A percentile compares a stretch with the other conserved stretches of the same genome.
These are phyloP conservation scores for Pseudogymnoascus sp. DNA, from an alignment of 2,329 filamentous ascomycete species.

Conservation along the genomic window DNA sequence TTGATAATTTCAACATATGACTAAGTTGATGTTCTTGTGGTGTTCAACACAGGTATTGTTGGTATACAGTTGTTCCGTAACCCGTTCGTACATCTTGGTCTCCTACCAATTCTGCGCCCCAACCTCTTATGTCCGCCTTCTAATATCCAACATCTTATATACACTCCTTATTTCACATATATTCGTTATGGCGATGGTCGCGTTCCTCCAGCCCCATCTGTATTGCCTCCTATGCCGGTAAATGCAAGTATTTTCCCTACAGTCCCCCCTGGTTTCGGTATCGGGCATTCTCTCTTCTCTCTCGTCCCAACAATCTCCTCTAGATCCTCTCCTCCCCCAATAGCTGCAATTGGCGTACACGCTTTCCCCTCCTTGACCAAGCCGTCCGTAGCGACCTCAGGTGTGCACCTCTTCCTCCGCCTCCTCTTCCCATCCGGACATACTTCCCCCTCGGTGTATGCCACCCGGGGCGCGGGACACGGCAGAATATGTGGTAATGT, in stretches of 20 bases:
- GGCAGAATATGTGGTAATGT: constrained; percentile 83
- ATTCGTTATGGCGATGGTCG: constrained; percentile 2
- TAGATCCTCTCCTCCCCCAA: constrained; percentile 33
- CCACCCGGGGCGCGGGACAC: constrained; percentile 73
- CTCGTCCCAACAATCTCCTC: constrained; percentile 37
- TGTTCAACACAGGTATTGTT: neutral
- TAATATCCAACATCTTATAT: constrained; percentile 4
- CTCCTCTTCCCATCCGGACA: constrained; percentile 34
- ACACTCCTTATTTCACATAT: neutral
- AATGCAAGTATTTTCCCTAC: constrained; percentile 72
- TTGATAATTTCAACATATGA: constrained; percentile 1
- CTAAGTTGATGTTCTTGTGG: neutral
- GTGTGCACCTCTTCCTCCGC: constrained; percentile 38
- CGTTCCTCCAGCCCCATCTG: neutral
- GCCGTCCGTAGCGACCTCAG: constrained; percentile 20
- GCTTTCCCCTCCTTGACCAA: constrained; percentile 21
- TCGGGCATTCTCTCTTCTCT: constrained; percentile 68
- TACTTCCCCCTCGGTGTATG: constrained; percentile 61
- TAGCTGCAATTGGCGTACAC: neutral
- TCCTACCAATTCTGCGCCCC: neutral
- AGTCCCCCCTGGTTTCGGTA: constrained; percentile 80
- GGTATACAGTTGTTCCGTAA: neutral
- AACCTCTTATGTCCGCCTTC: neutral
- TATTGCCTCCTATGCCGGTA: constrained; percentile 21
- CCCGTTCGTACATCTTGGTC: neutral